These are phyloP conservation scores for Pestalotiopsis sp. DNA, from an alignment of 2,329 filamentous ascomycete genomes.

Conservation along the genomic window DNA sequence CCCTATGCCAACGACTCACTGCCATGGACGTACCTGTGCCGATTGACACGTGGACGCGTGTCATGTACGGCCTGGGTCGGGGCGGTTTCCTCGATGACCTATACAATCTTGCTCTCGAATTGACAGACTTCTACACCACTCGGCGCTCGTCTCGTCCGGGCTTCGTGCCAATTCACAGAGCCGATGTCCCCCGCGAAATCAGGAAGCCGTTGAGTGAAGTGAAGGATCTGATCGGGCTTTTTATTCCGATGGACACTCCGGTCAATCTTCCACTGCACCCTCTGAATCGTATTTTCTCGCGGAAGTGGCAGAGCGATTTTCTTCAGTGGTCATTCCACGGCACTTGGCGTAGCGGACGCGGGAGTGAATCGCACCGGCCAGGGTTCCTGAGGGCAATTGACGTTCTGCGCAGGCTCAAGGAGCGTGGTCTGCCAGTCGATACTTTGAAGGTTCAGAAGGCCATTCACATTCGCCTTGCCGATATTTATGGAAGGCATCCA, in stretches of 20 bases:
- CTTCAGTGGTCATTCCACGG: constrained; percentile 47
- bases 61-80: constrained; percentile 45
- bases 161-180: constrained; percentile 43
- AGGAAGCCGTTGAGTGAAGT: constrained; percentile 31
- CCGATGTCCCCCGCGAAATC: constrained; percentile 40
- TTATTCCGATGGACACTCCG: constrained; percentile 43
- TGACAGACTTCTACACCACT: constrained; percentile 39
- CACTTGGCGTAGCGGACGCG: constrained; percentile 19
- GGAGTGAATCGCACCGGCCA: not conserved
- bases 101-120: constrained; percentile 41
- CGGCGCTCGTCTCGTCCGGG: constrained; percentile 25
- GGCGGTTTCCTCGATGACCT: constrained; percentile 45
- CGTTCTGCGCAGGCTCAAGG: constrained; percentile 32
- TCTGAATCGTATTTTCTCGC: constrained; percentile 45
- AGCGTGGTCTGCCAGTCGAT: constrained; percentile 30
- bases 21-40: constrained; percentile 41
- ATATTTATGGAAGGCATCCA: constrained; percentile 31
- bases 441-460: constrained; percentile 22
- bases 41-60: constrained; percentile 40
- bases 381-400: constrained; percentile 31
- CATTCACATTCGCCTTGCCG: constrained; percentile 30
- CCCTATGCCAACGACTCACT: constrained; percentile 35
- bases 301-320: constrained; percentile 37
- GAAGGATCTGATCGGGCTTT: constrained; percentile 32
- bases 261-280: constrained; percentile 44